A percentile compares a stretch with the other conserved stretches of the same genome.
Evolutionary conservation across 2,329 filamentous ascomycete genomes (phyloP).

Genomic region (Pleomassaria siparia): DNA sequence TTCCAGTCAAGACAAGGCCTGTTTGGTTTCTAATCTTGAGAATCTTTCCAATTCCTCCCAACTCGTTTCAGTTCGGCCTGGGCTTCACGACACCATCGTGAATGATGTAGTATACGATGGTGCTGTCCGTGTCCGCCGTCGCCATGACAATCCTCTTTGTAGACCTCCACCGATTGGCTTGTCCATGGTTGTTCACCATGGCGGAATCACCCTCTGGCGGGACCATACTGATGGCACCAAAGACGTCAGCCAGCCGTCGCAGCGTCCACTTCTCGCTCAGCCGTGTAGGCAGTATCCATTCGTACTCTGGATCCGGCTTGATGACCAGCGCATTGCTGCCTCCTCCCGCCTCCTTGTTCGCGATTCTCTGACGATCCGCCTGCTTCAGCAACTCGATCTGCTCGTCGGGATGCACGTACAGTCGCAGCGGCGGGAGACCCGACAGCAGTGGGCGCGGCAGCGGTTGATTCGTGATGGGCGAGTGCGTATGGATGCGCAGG

Average conservation of each 20-base stretch:
- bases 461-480: constrained; percentile 40
- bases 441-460: constrained; percentile 67
- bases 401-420: constrained; percentile 82
- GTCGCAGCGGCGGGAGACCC: constrained; percentile 69
- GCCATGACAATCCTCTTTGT: constrained; percentile 73
- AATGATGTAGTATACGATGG: constrained; percentile 80
- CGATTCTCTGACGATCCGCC: constrained; percentile 51
- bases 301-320: constrained; percentile 50
- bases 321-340: constrained; percentile 46
- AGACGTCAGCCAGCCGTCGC: constrained; percentile 65
- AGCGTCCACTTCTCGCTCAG: constrained; percentile 73
- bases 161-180: constrained; percentile 46
- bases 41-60: background rate
- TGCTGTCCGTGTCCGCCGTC: constrained; percentile 77
- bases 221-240: constrained; percentile 57
- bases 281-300: constrained; percentile 78
- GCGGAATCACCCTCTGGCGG: constrained; percentile 41
- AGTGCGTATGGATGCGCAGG: constrained; percentile 57
- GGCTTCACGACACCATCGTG: constrained; percentile 88
- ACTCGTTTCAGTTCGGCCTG: constrained; percentile 65
- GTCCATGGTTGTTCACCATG: constrained; percentile 9
- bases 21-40: background rate
- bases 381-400: constrained; percentile 71
- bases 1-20: background rate
- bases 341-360: constrained; percentile 30